Percentiles rank a stretch among this genome's conserved stretches.
Evolutionary conservation across 306 rosid species (phyloP).

Genomic region (Cajanus cajan): DNA sequence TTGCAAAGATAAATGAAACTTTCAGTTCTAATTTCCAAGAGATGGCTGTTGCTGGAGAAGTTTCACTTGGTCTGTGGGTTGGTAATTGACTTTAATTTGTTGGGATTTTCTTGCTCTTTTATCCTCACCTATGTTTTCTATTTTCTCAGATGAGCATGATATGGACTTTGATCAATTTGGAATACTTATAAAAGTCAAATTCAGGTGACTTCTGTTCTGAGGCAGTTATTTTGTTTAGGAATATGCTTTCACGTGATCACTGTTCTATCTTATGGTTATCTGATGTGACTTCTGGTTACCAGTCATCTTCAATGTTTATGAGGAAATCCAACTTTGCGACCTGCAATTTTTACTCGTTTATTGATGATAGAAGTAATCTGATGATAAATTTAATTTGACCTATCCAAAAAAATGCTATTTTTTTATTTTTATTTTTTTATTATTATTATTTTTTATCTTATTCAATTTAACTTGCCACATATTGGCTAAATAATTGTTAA

Average conservation of each 20-base stretch:
- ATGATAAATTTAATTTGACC: background rate
- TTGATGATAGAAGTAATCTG: background rate
- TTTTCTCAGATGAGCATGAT: constrained; percentile 80
- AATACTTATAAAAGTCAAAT: constrained; percentile 88
- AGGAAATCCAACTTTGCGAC: background rate
- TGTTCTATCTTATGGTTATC: background rate
- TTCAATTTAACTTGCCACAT: background rate
- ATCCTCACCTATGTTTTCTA: constrained; percentile 28
- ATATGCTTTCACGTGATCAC: constrained; percentile 6
- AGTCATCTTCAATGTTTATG: constrained; percentile 6
- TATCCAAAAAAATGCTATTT: background rate
- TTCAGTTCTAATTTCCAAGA: constrained; percentile 84
- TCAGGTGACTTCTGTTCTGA: constrained; percentile 61
- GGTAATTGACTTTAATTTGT: background rate
- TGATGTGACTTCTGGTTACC: background rate
- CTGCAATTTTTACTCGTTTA: background rate
- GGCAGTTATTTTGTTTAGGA: background rate
- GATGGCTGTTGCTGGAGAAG: constrained; percentile 99
- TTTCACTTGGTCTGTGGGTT: constrained; percentile 64
- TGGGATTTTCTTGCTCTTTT: constrained; percentile 22
- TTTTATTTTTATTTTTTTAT: no score
- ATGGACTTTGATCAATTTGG: constrained; percentile 85
- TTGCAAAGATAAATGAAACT: constrained; percentile 81
- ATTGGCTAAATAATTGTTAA: background rate
- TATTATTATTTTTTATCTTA: background rate